Evolutionary conservation across 2,329 filamentous ascomycete genomes (phyloP).

Genomic region (Talaromyces sp.): DNA sequence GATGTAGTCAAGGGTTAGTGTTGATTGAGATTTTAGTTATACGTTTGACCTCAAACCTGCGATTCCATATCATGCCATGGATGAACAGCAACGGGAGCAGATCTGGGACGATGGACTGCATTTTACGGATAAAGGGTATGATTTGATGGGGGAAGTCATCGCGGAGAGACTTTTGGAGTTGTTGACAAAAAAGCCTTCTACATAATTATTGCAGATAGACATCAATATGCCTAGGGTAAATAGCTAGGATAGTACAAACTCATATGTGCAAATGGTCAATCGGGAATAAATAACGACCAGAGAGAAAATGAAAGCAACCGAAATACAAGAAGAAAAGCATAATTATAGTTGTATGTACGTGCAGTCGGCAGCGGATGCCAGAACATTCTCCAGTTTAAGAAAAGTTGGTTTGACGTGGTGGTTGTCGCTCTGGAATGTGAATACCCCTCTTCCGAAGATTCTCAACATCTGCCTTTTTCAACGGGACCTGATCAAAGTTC

Average conservation of each 20-base stretch:
- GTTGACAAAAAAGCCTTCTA: not conserved
- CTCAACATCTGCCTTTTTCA: conserved; percentile 26
- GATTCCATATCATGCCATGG: conserved; percentile 52
- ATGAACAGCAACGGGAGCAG: conserved; percentile 40
- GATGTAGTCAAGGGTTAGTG: not conserved
- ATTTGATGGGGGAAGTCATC: conserved; percentile 56
- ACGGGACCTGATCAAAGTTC: conserved; percentile 41
- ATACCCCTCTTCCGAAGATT: conserved; percentile 10
- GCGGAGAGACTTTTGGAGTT: conserved; percentile 51
- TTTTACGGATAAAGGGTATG: conserved; percentile 55
- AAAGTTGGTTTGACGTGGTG: conserved; percentile 3
- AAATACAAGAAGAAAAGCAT: not conserved
- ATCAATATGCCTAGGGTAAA: too few species aligned
- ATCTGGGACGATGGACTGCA: conserved; percentile 62
- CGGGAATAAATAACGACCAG: not conserved
- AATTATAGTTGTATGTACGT: not conserved
- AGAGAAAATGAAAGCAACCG: not conserved
- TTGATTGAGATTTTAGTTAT: conserved; percentile 41
- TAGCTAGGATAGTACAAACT: not conserved
- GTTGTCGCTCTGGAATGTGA: conserved; percentile 1
- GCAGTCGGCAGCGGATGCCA: not conserved
- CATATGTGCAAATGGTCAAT: not conserved
- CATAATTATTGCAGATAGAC: not conserved
- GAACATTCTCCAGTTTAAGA: not conserved
- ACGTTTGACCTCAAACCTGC: conserved; percentile 53